Percentiles rank a stretch among this genome's conserved stretches.
Evolutionary conservation across 164 flowering plant genomes (phyloP).

Genomic region (Tetrastigma voinierianum): DNA sequence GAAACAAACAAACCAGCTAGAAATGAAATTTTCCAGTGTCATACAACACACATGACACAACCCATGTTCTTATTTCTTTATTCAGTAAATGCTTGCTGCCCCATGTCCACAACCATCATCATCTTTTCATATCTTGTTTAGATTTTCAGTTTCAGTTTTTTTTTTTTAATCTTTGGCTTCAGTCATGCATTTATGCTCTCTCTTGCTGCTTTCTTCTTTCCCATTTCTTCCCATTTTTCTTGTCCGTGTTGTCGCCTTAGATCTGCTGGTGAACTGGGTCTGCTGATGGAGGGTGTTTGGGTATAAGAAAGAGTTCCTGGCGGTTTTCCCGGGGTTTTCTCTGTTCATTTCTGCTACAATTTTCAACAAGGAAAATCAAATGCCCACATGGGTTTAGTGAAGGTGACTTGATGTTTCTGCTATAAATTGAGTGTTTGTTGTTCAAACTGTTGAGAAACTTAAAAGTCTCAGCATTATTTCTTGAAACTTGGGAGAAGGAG

Average conservation of each 20-base stretch:
- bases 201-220: not conserved
- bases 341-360: not conserved
- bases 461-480: too few relatives aligned
- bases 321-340: constrained; percentile 10
- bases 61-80: constrained; percentile 19
- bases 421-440: not conserved
- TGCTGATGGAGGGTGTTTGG: not conserved
- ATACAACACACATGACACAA: constrained; percentile 7
- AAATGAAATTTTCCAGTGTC: constrained; percentile 15
- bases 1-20: constrained; percentile 4
- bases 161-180: not conserved
- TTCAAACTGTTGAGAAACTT: not conserved
- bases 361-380: constrained; percentile 1
- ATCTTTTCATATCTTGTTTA: not conserved
- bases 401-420: constrained; percentile 15
- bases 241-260: constrained; percentile 8
- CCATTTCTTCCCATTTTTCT: not conserved
- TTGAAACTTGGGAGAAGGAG: not conserved
- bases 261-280: constrained; percentile 15
- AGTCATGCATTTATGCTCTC: not conserved
- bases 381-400: not conserved
- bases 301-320: not conserved
- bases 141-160: not conserved
- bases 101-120: constrained; percentile 1
- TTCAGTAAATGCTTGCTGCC: too few relatives aligned